phyloP scores from a whole-genome alignment of 164 flowering plant species.

The Santalum album region DNA sequence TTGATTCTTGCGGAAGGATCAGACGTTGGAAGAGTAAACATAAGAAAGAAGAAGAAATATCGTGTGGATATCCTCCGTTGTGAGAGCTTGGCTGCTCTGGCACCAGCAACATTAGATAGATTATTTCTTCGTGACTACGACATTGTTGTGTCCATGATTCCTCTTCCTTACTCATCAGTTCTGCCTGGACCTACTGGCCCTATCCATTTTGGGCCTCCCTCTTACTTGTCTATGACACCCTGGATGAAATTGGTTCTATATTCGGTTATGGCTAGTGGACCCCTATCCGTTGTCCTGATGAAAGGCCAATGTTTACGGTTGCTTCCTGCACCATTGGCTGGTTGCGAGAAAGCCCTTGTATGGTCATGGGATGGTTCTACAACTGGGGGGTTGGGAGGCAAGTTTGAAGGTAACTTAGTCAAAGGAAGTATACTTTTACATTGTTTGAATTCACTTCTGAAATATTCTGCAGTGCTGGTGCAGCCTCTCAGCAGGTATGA shows the following conservation, averaged over 20 bases:
- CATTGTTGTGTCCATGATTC: slow-evolving; percentile 84
- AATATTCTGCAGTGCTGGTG: slow-evolving; percentile 82
- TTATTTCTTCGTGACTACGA: slow-evolving; percentile 89
- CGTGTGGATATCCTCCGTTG: slow-evolving; percentile 93
- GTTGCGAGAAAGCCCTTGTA: slow-evolving; percentile 86
- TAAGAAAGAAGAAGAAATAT: slow-evolving; percentile 45
- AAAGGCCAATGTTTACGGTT: slow-evolving; percentile 88
- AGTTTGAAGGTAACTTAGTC: slow-evolving; percentile 85
- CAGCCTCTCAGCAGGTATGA: slow-evolving; percentile 80
- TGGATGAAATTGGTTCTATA: slow-evolving; percentile 95
- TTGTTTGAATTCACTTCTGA: slow-evolving; percentile 87
- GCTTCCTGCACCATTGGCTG: slow-evolving; percentile 95
- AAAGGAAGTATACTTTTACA: slow-evolving; percentile 83
- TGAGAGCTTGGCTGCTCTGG: slow-evolving; percentile 92
- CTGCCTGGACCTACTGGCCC: slow-evolving; percentile 90
- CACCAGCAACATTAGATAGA: slow-evolving; percentile 75
- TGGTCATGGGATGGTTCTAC: slow-evolving; percentile 99
- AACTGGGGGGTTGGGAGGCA: slow-evolving; percentile 87
- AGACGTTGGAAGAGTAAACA: slow-evolving; percentile 24
- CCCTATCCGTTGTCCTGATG: slow-evolving; percentile 87
- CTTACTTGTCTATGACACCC: slow-evolving; percentile 87
- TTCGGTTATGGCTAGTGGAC: slow-evolving; percentile 68
- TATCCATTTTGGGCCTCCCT: slow-evolving; percentile 94
- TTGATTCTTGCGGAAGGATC: slow-evolving; percentile 24
- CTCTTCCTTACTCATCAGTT: slow-evolving; percentile 83